These are phyloP conservation scores for Juncus effusus DNA, from an alignment of 176 grass and related monocot genomes.

Conservation along the genomic window DNA sequence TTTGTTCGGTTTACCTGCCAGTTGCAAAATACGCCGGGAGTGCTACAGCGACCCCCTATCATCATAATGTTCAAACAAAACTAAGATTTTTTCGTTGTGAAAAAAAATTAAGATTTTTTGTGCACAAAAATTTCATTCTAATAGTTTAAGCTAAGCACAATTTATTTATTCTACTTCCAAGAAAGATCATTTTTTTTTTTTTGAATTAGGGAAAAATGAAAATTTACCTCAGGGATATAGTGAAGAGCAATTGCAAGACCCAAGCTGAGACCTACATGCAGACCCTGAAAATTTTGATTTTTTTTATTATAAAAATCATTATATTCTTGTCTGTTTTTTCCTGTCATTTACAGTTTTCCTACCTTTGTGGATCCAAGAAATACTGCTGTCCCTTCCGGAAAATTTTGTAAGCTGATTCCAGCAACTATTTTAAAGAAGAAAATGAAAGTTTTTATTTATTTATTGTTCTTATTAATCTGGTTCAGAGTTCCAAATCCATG, in stretches of 20 bases:
- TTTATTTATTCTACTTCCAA: too few relatives aligned
- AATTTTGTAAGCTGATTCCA: slow-evolving; percentile 77
- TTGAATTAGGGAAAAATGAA: neutral
- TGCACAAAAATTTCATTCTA: neutral
- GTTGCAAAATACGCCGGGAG: slow-evolving; percentile 93
- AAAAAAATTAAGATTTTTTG: neutral
- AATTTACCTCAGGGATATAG: slow-evolving; percentile 87
- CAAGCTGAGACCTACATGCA: slow-evolving; percentile 84
- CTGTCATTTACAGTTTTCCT: neutral
- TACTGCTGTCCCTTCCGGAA: slow-evolving; percentile 61
- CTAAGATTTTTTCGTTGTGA: slow-evolving; percentile 8
- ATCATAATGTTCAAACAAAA: slow-evolving; percentile 7
- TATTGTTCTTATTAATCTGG: neutral
- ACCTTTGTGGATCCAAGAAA: slow-evolving; percentile 80
- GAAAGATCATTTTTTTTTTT: neutral
- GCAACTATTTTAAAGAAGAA: slow-evolving; percentile 46
- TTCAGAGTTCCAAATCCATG: too few relatives aligned
- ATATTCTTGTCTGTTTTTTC: neutral
- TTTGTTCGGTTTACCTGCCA: slow-evolving; percentile 41
- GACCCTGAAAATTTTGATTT: slow-evolving; percentile 40
- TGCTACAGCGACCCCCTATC: slow-evolving; percentile 80
- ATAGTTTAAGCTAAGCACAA: neutral
- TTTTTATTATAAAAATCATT: neutral
- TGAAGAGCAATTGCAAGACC: slow-evolving; percentile 93
- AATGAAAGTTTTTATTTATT: neutral